Percentiles rank a stretch among this genome's conserved stretches.
Conservation (phyloP, 257 asterid genomes). For the Thymus quinquecostatus region DNA sequence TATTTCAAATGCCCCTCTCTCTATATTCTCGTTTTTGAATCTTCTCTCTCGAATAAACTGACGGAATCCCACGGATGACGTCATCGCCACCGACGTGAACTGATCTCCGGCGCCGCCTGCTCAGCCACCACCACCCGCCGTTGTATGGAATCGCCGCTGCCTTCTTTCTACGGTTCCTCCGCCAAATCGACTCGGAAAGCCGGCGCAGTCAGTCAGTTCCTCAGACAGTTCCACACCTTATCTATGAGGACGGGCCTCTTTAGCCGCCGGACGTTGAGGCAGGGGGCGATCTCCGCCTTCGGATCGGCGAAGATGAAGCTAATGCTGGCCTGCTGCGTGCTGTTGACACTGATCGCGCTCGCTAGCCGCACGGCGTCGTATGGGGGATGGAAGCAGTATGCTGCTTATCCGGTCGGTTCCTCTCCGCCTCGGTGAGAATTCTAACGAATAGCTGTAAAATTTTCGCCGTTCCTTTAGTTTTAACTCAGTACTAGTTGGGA, state of each 20-base stretch:
- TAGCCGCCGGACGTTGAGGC: constrained; percentile 75
- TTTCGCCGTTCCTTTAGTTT: constrained; percentile 8
- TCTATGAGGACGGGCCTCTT: constrained; percentile 56
- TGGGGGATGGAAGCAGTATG: constrained; percentile 53
- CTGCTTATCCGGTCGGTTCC: constrained; percentile 41
- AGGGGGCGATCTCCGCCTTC: constrained; percentile 60
- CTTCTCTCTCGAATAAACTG: neutral
- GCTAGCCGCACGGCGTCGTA: constrained; percentile 59
- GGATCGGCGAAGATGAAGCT: constrained; percentile 76
- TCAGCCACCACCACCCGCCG: constrained; percentile 15
- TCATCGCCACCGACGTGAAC: constrained; percentile 37
- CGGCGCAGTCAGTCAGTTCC: constrained; percentile 20
- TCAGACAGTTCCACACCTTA: constrained; percentile 5
- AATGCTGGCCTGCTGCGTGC: constrained; percentile 51
- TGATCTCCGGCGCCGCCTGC: constrained; percentile 15
- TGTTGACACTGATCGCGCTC: constrained; percentile 50
- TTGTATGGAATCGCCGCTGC: constrained; percentile 30
- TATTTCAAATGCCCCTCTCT: neutral
- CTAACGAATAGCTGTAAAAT: neutral
- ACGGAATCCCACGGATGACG: constrained; percentile 27
- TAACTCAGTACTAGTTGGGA: constrained; percentile 18
- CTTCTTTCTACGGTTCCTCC: constrained; percentile 17
- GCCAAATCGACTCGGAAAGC: constrained; percentile 39
- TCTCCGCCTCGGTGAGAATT: constrained; percentile 46
- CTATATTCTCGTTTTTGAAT: neutral